Conservation (phyloP, 331 rosid species). For the Cydonia oblonga region DNA sequence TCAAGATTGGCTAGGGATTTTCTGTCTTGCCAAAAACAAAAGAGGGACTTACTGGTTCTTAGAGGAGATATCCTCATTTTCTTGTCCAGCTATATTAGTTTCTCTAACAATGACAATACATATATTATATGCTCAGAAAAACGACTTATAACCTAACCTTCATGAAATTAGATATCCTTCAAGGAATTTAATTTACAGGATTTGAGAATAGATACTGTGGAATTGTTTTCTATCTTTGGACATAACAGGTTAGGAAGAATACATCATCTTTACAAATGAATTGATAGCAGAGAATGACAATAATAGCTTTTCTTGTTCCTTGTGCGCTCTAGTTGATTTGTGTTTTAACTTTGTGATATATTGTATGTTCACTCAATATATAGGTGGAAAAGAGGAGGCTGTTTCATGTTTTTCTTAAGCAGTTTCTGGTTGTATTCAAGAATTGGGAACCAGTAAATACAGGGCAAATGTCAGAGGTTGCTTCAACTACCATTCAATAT, state of each 20-base stretch:
- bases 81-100: neutral
- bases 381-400: conserved; percentile 82
- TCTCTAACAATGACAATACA: neutral
- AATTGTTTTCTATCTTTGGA: neutral
- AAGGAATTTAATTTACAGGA: neutral
- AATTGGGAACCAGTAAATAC: conserved; percentile 71
- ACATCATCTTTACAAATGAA: neutral
- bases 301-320: neutral
- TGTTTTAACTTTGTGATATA: neutral
- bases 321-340: neutral
- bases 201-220: neutral
- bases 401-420: conserved; percentile 83
- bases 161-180: neutral
- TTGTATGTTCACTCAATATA: conserved; percentile 9
- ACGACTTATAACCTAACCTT: neutral
- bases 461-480: conserved; percentile 46
- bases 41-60: neutral
- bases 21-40: neutral
- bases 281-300: neutral
- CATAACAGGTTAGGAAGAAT: neutral
- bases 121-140: neutral
- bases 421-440: conserved; percentile 68
- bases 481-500: conserved; percentile 27
- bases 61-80: neutral
- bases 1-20: neutral